Evolutionary conservation across 805 yeast genomes (phyloP).

Genomic region (Lachancea sp.): DNA sequence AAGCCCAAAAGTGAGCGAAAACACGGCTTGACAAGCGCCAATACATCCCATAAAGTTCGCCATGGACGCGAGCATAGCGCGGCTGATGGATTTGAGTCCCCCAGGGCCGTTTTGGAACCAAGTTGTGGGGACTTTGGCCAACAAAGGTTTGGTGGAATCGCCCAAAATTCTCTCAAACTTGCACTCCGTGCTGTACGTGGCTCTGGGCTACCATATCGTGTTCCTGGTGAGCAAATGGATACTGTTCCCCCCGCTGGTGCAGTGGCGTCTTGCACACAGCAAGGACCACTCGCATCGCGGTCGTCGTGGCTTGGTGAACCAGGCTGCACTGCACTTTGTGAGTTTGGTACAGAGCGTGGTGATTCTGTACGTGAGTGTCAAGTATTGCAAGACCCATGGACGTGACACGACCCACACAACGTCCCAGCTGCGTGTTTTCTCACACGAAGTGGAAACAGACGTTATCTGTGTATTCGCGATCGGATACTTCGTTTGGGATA

Average conservation of each 20-base stretch:
- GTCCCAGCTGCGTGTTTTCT: conserved; percentile 24
- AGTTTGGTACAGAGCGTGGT: conserved; percentile 76
- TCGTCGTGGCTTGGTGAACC: conserved; percentile 18
- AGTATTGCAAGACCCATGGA: conserved; percentile 14
- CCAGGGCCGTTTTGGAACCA: conserved; percentile 1
- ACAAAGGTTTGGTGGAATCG: conserved; percentile 16
- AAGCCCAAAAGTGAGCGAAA: background rate
- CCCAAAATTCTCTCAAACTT: conserved; percentile 20
- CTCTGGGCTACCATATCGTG: conserved; percentile 27
- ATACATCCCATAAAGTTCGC: background rate
- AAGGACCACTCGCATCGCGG: conserved; percentile 10
- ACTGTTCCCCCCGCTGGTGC: conserved; percentile 25
- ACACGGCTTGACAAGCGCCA: background rate
- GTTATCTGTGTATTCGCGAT: conserved; percentile 38
- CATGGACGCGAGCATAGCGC: conserved; percentile 5
- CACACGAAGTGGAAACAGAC: conserved; percentile 21
- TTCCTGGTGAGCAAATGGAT: conserved; percentile 24
- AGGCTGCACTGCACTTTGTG: conserved; percentile 54
- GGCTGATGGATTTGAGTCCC: background rate
- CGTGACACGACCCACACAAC: conserved; percentile 13
- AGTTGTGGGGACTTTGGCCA: conserved; percentile 15
- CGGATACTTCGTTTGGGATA: conserved; percentile 88
- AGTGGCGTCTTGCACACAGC: conserved; percentile 11
- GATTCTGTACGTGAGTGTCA: conserved; percentile 42
- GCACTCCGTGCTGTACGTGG: conserved; percentile 28